phyloP scores from a whole-genome alignment of 2,329 filamentous ascomycete species.

The Colletotrichum filicis region DNA sequence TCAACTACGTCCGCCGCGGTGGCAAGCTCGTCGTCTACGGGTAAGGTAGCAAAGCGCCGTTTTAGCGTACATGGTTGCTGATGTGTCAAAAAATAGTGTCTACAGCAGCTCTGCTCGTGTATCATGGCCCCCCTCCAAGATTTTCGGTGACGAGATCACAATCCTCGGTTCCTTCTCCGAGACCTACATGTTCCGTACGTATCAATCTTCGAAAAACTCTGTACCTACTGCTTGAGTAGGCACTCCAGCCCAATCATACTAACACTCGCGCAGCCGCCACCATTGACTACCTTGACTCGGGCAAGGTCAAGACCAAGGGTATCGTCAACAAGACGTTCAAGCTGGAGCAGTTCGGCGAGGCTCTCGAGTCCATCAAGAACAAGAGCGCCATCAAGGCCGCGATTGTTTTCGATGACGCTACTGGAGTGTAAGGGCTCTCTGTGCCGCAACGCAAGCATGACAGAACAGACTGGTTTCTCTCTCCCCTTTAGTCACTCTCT shows the following conservation, averaged over 20 bases:
- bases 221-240: neutral
- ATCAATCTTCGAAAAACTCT: neutral
- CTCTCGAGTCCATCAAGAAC: slow-evolving; percentile 76
- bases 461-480: neutral
- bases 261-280: slow-evolving; percentile 49
- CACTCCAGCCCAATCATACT: neutral
- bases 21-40: slow-evolving; percentile 78
- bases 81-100: slow-evolving; percentile 55
- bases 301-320: slow-evolving; percentile 71
- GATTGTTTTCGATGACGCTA: slow-evolving; percentile 72
- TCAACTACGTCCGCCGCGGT: slow-evolving; percentile 77
- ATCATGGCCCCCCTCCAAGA: slow-evolving; percentile 76
- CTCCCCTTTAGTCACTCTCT: neutral
- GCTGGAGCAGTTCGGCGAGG: slow-evolving; percentile 78
- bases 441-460: slow-evolving; percentile 23
- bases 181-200: slow-evolving; percentile 75
- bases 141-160: slow-evolving; percentile 76
- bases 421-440: slow-evolving; percentile 36
- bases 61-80: neutral
- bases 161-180: slow-evolving; percentile 80
- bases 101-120: slow-evolving; percentile 72
- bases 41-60: slow-evolving; percentile 34
- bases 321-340: slow-evolving; percentile 80
- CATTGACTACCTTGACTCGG: slow-evolving; percentile 64
- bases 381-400: slow-evolving; percentile 81